Conservation (phyloP, 140 eudicot species). For the Senecio squalidus region DNA sequence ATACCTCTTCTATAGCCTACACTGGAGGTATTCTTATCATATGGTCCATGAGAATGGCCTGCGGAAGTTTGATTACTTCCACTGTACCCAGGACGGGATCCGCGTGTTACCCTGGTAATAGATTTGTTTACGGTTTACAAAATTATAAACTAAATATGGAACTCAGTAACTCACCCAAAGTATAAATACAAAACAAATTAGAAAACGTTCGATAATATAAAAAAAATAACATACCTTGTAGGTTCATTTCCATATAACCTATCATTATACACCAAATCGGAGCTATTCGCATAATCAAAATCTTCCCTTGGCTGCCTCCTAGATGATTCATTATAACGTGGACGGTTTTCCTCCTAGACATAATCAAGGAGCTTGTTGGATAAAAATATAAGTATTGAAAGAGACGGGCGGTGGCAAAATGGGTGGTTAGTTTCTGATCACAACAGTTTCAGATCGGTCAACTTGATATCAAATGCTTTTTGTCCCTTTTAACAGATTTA, state of each 20-base stretch:
- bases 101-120: constrained; percentile 26
- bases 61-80: constrained; percentile 26
- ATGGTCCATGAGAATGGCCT: constrained; percentile 30
- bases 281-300: constrained; percentile 25
- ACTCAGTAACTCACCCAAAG: too few species aligned
- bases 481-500: too few species aligned
- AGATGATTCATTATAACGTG: constrained; percentile 38
- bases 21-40: constrained; percentile 29
- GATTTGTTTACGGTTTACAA: not conserved
- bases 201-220: not conserved
- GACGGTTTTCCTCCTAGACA: constrained; percentile 37
- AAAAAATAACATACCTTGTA: constrained; percentile 23
- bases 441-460: too few species aligned
- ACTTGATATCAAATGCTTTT: too few species aligned
- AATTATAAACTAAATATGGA: not conserved
- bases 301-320: constrained; percentile 37
- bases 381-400: too few species aligned
- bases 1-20: constrained; percentile 43
- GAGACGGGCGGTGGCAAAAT: too few species aligned
- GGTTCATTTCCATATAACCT: constrained; percentile 34
- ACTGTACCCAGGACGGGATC: constrained; percentile 31
- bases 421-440: too few species aligned
- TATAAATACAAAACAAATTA: not conserved
- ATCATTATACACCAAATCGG: constrained; percentile 30
- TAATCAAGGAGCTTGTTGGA: not conserved